phyloP scores from a whole-genome alignment of 129 eudicot genomes.

The Saposhnikovia divaricata region DNA sequence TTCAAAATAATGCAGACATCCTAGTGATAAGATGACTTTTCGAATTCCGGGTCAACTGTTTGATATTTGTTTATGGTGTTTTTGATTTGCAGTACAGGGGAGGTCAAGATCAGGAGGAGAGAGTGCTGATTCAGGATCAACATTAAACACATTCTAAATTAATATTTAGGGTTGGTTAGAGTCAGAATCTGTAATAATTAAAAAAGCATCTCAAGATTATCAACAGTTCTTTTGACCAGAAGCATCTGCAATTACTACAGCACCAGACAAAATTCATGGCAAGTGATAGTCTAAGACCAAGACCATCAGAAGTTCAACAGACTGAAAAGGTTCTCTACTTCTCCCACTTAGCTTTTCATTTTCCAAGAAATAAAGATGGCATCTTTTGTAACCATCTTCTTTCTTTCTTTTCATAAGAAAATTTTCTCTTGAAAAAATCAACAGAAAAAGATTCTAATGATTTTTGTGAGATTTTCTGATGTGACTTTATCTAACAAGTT shows the following conservation, averaged over 20 bases:
- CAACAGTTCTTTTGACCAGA: constrained; percentile 31
- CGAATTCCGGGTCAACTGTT: constrained; percentile 6
- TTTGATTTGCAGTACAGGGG: constrained; percentile 22
- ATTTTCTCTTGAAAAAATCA: constrained; percentile 6
- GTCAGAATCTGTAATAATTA: constrained; percentile 69
- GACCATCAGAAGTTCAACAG: constrained; percentile 55
- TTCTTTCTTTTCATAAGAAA: constrained; percentile 8
- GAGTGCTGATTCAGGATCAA: constrained; percentile 78
- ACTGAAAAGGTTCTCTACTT: constrained; percentile 56
- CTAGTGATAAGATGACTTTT: constrained; percentile 11
- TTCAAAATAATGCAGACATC: constrained; percentile 5
- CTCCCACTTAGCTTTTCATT: constrained; percentile 1
- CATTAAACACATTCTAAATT: constrained; percentile 43
- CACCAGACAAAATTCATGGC: constrained; percentile 43
- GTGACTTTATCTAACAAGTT: constrained; percentile 34
- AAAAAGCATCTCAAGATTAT: constrained; percentile 35
- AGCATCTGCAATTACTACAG: constrained; percentile 37
- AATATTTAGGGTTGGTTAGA: constrained; percentile 30
- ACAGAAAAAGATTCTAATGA: constrained; percentile 23
- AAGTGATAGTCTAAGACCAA: constrained; percentile 48
- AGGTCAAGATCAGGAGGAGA: constrained; percentile 54
- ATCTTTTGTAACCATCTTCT: constrained; percentile 19
- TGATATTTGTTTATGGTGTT: constrained; percentile 10
- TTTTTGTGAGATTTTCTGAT: constrained; percentile 22
- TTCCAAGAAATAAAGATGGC: constrained; percentile 18